phyloP scores from a whole-genome alignment of 2,329 filamentous ascomycete genomes.

The Colletotrichum sp. region DNA sequence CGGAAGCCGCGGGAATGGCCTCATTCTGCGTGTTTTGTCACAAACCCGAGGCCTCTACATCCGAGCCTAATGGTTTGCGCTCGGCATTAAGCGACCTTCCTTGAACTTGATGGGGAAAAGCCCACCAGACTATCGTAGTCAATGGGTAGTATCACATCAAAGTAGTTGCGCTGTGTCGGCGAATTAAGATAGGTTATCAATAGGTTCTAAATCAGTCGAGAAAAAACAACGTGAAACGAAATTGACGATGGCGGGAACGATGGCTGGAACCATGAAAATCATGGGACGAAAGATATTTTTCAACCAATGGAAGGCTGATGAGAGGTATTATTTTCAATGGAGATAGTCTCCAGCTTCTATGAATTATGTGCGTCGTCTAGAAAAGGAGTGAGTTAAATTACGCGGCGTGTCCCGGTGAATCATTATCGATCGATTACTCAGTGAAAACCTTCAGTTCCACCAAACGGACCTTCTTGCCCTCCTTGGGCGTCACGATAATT shows the following conservation, averaged over 20 bases:
- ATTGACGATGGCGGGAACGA: accelerated
- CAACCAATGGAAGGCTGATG: neutral
- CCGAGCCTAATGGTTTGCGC: neutral
- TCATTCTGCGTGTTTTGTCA: neutral
- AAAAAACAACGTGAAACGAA: neutral
- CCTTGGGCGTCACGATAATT: neutral
- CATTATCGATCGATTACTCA: neutral
- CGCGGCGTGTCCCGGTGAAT: neutral
- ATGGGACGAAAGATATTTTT: neutral
- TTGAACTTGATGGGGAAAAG: neutral
- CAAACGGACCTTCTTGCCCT: neutral
- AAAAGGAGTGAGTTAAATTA: neutral
- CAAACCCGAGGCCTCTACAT: neutral
- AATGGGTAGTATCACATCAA: neutral
- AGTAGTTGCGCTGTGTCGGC: neutral
- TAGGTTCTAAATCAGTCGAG: neutral
- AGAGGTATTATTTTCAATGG: neutral
- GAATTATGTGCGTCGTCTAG: neutral
- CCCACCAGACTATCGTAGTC: neutral
- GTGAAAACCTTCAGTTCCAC: conserved; percentile 1
- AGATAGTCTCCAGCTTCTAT: neutral
- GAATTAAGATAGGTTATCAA: neutral
- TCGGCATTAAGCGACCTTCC: neutral
- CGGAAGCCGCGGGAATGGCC: neutral
- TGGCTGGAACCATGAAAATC: neutral